Percentiles rank a stretch among this genome's conserved stretches.
phyloP scores from a whole-genome alignment of 2,329 filamentous ascomycete species.

The Zasmidium angulare region DNA sequence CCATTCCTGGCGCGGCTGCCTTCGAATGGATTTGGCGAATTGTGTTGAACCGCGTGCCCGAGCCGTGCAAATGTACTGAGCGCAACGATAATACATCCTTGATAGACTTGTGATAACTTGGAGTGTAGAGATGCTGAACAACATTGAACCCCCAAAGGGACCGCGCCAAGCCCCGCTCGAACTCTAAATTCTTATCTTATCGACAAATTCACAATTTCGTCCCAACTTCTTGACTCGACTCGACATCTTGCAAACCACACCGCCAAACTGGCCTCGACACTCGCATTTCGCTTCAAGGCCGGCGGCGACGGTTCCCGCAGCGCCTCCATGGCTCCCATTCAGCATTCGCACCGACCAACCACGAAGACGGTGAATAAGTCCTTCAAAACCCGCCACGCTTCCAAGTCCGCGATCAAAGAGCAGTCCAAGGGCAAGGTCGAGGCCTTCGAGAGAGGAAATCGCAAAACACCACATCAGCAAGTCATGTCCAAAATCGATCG shows the following conservation, averaged over 20 bases:
- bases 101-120: neutral
- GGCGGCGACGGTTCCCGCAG: constrained; percentile 50
- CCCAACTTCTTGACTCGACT: neutral
- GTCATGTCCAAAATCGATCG: constrained; percentile 97
- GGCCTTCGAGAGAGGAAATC: constrained; percentile 58
- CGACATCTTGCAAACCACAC: neutral
- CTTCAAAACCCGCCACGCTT: constrained; percentile 89
- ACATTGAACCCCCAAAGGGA: too few species aligned
- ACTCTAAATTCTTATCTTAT: constrained; percentile 11
- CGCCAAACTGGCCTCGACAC: constrained; percentile 26
- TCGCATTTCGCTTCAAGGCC: constrained; percentile 84
- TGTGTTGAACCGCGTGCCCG: too few species aligned
- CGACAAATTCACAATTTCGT: constrained; percentile 3
- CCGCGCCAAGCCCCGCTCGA: neutral
- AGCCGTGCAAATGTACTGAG: too few species aligned
- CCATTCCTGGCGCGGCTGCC: too few species aligned
- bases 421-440: constrained; percentile 82
- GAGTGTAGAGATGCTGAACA: neutral
- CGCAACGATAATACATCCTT: too few species aligned
- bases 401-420: constrained; percentile 83
- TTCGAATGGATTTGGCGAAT: too few species aligned
- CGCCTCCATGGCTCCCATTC: constrained; percentile 43
- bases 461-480: constrained; percentile 92
- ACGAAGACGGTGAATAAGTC: constrained; percentile 86
- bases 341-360: constrained; percentile 87